Evolutionary conservation across 2,329 filamentous ascomycete species (phyloP).

Genomic region (Teratosphaeria zuluensis): DNA sequence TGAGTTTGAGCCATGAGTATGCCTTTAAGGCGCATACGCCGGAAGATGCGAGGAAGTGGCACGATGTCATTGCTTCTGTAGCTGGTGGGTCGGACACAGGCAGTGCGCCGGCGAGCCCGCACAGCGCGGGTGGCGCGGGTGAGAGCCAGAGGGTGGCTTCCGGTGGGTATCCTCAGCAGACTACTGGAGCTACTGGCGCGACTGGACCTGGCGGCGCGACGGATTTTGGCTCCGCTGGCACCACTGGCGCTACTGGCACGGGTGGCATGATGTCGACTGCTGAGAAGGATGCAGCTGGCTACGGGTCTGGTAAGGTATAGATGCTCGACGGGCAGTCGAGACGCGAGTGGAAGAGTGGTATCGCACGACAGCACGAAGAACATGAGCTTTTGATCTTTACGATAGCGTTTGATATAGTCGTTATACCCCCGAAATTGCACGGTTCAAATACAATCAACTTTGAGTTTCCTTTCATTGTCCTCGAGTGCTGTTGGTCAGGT

Average conservation of each 20-base stretch:
- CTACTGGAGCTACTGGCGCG: not conserved
- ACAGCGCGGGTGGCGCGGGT: not conserved
- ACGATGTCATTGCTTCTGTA: conserved; percentile 56
- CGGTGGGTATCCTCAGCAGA: not conserved
- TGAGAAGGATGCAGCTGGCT: not conserved
- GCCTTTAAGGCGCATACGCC: conserved; percentile 79
- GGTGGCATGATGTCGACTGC: not conserved
- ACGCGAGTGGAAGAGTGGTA: not conserved
- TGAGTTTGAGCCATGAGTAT: conserved; percentile 70
- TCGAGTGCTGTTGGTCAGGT: no score
- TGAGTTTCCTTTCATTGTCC: no score
- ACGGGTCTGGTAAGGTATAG: not conserved
- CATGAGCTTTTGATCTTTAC: not conserved
- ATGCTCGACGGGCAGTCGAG: not conserved
- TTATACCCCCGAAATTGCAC: not conserved
- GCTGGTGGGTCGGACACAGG: conserved; percentile 40
- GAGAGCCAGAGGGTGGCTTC: not conserved
- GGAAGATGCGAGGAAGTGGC: conserved; percentile 77
- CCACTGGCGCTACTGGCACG: not conserved
- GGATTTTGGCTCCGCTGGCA: no score
- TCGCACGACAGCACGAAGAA: not conserved
- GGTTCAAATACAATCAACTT: not conserved
- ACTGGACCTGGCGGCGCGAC: not conserved
- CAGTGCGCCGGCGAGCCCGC: conserved; percentile 24
- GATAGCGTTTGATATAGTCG: not conserved